These are phyloP conservation scores for California macrophylla DNA, from an alignment of 441 rosid species.

Conservation along the genomic window DNA sequence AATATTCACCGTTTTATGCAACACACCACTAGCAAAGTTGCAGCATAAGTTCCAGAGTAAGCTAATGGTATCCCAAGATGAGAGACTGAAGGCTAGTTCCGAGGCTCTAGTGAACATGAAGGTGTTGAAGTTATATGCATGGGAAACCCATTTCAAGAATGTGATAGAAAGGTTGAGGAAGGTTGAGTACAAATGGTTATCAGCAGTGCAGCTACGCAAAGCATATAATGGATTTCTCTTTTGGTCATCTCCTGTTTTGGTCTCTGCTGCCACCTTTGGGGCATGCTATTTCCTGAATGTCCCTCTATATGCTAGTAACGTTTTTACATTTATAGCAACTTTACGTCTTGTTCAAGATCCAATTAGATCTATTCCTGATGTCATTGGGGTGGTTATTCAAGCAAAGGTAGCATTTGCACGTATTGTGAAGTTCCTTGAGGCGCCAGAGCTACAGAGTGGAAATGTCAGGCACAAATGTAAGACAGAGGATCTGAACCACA, in stretches of 20 bases:
- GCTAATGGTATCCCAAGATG: constrained; percentile 81
- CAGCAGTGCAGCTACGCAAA: constrained; percentile 64
- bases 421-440: constrained; percentile 66
- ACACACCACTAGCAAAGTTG: constrained; percentile 19
- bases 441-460: constrained; percentile 67
- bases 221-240: constrained; percentile 54
- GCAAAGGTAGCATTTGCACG: constrained; percentile 84
- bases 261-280: constrained; percentile 74
- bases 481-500: constrained; percentile 22
- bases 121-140: constrained; percentile 78
- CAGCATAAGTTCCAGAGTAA: constrained; percentile 24
- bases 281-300: constrained; percentile 69
- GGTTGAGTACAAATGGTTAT: constrained; percentile 54
- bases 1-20: constrained; percentile 50
- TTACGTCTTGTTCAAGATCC: constrained; percentile 88
- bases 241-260: constrained; percentile 86
- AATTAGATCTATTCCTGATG: constrained; percentile 73
- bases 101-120: constrained; percentile 91
- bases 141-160: constrained; percentile 84
- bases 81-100: constrained; percentile 54
- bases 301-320: constrained; percentile 73
- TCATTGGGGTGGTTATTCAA: constrained; percentile 72
- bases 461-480: constrained; percentile 32
- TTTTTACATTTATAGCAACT: constrained; percentile 86
- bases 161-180: constrained; percentile 59